These are phyloP conservation scores for Pythium brachiatum DNA, from an alignment of 352 stramenopile species.

Conservation along the genomic window DNA sequence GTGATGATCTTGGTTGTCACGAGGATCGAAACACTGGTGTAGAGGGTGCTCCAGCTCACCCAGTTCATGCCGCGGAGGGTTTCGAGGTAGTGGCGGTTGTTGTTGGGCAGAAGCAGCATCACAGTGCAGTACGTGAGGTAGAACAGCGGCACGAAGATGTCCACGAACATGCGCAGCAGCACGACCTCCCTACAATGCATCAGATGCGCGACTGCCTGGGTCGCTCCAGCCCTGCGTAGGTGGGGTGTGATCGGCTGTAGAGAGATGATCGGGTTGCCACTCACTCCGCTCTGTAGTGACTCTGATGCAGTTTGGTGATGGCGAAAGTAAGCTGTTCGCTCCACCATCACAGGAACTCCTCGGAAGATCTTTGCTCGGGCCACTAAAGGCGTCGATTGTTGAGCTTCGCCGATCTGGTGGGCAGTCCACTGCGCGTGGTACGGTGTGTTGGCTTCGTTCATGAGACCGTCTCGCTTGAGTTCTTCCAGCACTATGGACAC, in stretches of 20 bases:
- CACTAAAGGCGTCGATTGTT: background rate
- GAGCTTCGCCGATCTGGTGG: background rate
- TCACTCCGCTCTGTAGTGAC: background rate
- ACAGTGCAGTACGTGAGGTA: slow-evolving; percentile 10
- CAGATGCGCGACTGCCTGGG: background rate
- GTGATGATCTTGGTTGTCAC: background rate
- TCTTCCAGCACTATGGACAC: background rate
- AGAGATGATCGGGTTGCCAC: background rate
- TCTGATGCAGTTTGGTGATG: background rate
- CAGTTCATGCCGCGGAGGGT: background rate
- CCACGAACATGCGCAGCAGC: slow-evolving; percentile 18
- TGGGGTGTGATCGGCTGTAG: background rate
- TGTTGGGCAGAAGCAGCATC: background rate
- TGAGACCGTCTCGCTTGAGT: background rate
- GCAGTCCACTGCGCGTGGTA: background rate
- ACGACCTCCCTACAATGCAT: slow-evolving; percentile 19
- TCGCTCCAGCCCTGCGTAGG: background rate
- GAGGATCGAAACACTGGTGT: background rate
- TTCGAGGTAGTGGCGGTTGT: slow-evolving; percentile 1
- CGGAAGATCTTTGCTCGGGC: background rate
- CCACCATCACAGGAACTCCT: background rate
- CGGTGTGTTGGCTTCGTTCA: background rate
- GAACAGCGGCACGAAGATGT: slow-evolving; percentile 15
- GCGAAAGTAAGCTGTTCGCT: background rate
- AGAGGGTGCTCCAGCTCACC: background rate